Evolutionary conservation across 164 flowering plant species (phyloP).

Genomic region (grape (Vitis vinifera)): DNA sequence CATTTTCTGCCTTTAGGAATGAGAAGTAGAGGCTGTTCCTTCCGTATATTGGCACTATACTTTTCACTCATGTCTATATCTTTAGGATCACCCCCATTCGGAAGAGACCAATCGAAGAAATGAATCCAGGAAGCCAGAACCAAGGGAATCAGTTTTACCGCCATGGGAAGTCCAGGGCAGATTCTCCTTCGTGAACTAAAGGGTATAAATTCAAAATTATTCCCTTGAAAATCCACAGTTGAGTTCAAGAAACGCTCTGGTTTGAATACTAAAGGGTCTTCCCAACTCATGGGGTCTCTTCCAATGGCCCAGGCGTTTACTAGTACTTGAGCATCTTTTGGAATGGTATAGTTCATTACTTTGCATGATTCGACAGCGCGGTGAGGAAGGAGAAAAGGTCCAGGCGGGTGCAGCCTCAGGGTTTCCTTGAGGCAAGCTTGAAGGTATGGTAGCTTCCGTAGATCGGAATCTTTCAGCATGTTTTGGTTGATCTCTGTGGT

Average conservation of each 20-base stretch:
- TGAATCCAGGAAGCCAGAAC: conserved; percentile 22
- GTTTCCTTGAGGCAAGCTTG: conserved; percentile 27
- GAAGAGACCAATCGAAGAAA: conserved; percentile 24
- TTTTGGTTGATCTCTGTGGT: background rate
- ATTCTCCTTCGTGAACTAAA: conserved; percentile 30
- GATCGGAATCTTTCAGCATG: conserved; percentile 7
- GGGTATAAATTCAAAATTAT: conserved; percentile 21
- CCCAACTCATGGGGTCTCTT: conserved; percentile 16
- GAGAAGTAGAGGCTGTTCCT: conserved; percentile 15
- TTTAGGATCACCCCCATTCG: conserved; percentile 2
- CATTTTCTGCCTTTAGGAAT: conserved; percentile 3
- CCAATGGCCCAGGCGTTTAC: conserved; percentile 25
- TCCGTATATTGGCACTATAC: conserved; percentile 13
- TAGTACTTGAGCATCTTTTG: conserved; percentile 18
- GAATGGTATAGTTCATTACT: conserved; percentile 28
- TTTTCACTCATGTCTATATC: conserved; percentile 20
- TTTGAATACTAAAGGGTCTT: conserved; percentile 11
- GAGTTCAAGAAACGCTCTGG: conserved; percentile 17
- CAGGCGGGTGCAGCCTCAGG: conserved; percentile 30
- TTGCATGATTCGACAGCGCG: conserved; percentile 7
- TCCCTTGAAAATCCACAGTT: conserved; percentile 14
- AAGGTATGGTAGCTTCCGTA: conserved; percentile 16
- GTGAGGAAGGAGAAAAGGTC: conserved; percentile 26
- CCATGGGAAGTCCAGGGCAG: conserved; percentile 30
- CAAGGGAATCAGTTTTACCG: conserved; percentile 14